Conservation (phyloP, 352 stramenopile species). For the Peronospora farinosa region DNA sequence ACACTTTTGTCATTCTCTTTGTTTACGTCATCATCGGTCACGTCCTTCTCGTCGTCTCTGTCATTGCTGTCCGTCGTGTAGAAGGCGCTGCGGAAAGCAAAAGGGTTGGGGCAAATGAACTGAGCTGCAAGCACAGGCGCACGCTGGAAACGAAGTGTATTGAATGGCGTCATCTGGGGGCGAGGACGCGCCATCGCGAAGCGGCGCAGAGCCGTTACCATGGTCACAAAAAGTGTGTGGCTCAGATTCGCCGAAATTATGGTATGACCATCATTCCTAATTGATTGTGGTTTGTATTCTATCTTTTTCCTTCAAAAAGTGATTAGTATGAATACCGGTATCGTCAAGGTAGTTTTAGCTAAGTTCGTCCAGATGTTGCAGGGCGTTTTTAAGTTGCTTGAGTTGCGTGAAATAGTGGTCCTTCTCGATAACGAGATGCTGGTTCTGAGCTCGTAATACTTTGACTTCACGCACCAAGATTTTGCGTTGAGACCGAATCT, state of each 20-base stretch:
- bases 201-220: conserved; percentile 28
- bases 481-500: conserved; percentile 70
- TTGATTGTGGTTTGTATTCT: not conserved
- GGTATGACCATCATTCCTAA: not conserved
- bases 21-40: conserved; percentile 27
- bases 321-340: not conserved
- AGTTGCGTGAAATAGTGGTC: conserved; percentile 70
- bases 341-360: conserved; percentile 2
- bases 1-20: conserved; percentile 11
- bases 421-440: conserved; percentile 55
- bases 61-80: conserved; percentile 30
- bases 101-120: conserved; percentile 7
- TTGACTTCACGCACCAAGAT: conserved; percentile 80
- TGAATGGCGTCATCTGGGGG: not conserved
- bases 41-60: conserved; percentile 22
- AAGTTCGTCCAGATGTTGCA: conserved; percentile 72
- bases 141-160: conserved; percentile 3
- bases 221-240: not conserved
- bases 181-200: conserved; percentile 25
- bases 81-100: conserved; percentile 12
- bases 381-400: conserved; percentile 64
- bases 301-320: not conserved
- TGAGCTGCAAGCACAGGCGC: conserved; percentile 3
- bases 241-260: not conserved
- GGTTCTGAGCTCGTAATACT: conserved; percentile 56